Evolutionary conservation across 2,329 filamentous ascomycete genomes (phyloP).

Genomic region (Pestalotiopsis sp.): DNA sequence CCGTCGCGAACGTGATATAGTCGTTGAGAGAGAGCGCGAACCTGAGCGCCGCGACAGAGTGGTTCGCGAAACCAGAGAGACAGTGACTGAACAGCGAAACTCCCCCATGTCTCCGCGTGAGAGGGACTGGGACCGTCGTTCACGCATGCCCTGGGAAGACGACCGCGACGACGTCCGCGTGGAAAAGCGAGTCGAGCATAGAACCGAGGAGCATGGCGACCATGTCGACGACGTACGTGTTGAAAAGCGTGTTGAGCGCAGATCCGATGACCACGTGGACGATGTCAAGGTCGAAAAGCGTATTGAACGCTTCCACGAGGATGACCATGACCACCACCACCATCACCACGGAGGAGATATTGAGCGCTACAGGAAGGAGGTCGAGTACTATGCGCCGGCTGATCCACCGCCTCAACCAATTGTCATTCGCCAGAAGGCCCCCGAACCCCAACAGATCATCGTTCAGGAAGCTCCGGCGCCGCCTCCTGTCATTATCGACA

Average conservation of each 20-base stretch:
- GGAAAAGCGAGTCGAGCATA: conserved; percentile 43
- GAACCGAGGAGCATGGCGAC: conserved; percentile 40
- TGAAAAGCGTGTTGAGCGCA: conserved; percentile 42
- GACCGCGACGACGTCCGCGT: conserved; percentile 43
- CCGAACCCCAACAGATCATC: conserved; percentile 62
- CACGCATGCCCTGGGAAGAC: conserved; percentile 32
- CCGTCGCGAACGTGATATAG: conserved; percentile 13
- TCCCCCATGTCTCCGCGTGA: conserved; percentile 33
- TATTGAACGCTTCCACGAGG: conserved; percentile 26
- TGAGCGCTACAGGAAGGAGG: conserved; percentile 63
- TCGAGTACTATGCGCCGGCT: conserved; percentile 61
- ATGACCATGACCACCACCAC: conserved; percentile 30
- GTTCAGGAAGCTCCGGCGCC: conserved; percentile 59
- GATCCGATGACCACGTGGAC: conserved; percentile 29
- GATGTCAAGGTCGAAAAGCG: conserved; percentile 34
- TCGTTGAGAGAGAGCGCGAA: conserved; percentile 19
- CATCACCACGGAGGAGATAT: conserved; percentile 53
- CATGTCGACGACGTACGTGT: conserved; percentile 53
- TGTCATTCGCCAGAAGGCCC: conserved; percentile 57
- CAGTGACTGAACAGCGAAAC: conserved; percentile 40
- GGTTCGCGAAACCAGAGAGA: conserved; percentile 47
- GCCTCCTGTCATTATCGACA: conserved; percentile 51
- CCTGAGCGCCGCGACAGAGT: conserved; percentile 36
- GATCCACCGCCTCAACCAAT: conserved; percentile 53
- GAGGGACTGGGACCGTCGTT: conserved; percentile 48